Base-by-base conservation (phyloP, 768 basidiomycete genomes). In the Mycena amicta region DNA sequence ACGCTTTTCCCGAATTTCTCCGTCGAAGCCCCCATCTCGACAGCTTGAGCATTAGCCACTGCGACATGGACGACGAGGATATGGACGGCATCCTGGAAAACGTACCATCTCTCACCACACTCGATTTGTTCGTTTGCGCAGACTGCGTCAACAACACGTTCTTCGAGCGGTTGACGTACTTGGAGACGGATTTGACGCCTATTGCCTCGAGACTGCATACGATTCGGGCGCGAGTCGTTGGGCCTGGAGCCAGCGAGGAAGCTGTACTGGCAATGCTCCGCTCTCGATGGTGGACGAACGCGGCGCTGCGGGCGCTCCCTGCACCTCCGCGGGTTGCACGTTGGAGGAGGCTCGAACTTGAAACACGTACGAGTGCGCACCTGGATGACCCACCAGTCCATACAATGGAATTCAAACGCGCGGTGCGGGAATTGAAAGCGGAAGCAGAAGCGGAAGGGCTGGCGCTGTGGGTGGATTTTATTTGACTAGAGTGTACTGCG, bases 231-330 rank as follows among this genome's bases (percentile, higher is more conserved):
- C 2, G 13, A 22, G 2, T 15, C 3, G 31, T 26, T 3, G 22
- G 46, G 3, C 20, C 30, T 3, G 6, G 8, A 1, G 50, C 50
- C 55, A n/a, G 2, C 22, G 47, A 50, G 25, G n/a, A 40, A 16
- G 4, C 5, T 2, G 23, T 56, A 3, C 25, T 28, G 8, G 49
- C n/a, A 4, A 56, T 51, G 49, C 3, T 50, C 4, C 37, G 27
- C 5, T 56, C 49, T 3, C 47, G 55, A 3, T 56, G 55, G 55
- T 56, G 55, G 55, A 33, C 55, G n/a, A 37, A 39, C 18, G 47
- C 25, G 25, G 49, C 22, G 12, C 16, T 52, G 2, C n/a, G 15
- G 18, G 50, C 56, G 15, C 27, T 56, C 2, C 20, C 49, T 4
- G 4, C 29, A 8, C 50, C 50, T 5, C 56, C 56, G 4, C 28